phyloP scores from a whole-genome alignment of 208 protist species.

The Strigomonas galati region DNA sequence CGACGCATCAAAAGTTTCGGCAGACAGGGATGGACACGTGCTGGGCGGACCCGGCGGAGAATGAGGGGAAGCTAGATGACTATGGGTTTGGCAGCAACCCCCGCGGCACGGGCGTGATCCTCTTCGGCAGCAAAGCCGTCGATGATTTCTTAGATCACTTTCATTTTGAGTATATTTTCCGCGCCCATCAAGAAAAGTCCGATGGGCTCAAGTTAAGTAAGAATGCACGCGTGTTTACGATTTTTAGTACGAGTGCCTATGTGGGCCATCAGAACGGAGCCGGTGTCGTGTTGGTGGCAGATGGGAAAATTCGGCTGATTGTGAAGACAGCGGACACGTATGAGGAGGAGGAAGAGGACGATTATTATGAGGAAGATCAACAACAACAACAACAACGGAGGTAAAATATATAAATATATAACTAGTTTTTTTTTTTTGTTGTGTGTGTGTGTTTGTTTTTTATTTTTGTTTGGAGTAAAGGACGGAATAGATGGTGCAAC shows the following conservation, averaged over 20 bases:
- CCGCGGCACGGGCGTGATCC: slow-evolving; percentile 79
- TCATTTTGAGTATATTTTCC: slow-evolving; percentile 90
- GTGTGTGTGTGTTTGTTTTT: too few species aligned
- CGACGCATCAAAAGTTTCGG: slow-evolving; percentile 55
- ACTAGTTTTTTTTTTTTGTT: slow-evolving; percentile 6
- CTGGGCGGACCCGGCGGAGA: slow-evolving; percentile 90
- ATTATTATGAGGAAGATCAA: slow-evolving; percentile 15
- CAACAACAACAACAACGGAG: slow-evolving; percentile 2
- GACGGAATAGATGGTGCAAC: not conserved
- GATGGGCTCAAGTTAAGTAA: slow-evolving; percentile 92
- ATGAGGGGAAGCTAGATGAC: slow-evolving; percentile 70
- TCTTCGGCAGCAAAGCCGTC: slow-evolving; percentile 82
- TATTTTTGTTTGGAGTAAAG: not conserved
- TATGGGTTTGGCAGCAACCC: slow-evolving; percentile 88
- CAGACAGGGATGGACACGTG: slow-evolving; percentile 87
- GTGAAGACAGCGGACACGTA: slow-evolving; percentile 83
- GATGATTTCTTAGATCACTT: slow-evolving; percentile 87
- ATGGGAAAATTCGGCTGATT: slow-evolving; percentile 87
- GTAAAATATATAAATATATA: slow-evolving; percentile 9
- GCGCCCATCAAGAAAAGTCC: slow-evolving; percentile 91
- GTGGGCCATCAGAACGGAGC: slow-evolving; percentile 90
- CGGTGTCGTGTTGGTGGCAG: slow-evolving; percentile 86
- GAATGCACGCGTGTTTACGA: slow-evolving; percentile 88
- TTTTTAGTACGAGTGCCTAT: slow-evolving; percentile 93
- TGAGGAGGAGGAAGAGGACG: slow-evolving; percentile 52